Evolutionary conservation across 441 rosid genomes (phyloP).

Genomic region (Pelargonium cotyledonis): DNA sequence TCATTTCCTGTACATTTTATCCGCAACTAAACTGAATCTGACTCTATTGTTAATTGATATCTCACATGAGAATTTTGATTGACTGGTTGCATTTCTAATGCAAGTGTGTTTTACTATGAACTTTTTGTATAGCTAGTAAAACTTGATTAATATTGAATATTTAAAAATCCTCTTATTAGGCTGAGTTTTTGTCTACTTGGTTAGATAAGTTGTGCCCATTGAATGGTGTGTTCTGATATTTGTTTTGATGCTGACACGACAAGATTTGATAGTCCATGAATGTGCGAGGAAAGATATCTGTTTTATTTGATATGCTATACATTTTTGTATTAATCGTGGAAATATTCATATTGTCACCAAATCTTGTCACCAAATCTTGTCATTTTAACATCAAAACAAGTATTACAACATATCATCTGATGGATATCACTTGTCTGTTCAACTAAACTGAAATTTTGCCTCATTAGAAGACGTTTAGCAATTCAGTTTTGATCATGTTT

Average conservation of each 20-base stretch:
- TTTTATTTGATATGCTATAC: too few relatives aligned
- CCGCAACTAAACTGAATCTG: too few relatives aligned
- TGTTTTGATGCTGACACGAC: not conserved
- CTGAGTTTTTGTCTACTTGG: not conserved
- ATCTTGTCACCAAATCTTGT: slow-evolving; percentile 3
- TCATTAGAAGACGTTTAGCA: not conserved
- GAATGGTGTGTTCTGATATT: not conserved
- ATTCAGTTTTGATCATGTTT: not conserved
- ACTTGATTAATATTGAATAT: not conserved
- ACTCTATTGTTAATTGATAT: too few relatives aligned
- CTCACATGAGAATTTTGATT: not conserved
- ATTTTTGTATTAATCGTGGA: too few relatives aligned
- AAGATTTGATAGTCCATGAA: not conserved
- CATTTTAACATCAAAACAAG: not conserved
- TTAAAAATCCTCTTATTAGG: not conserved
- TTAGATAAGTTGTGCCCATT: not conserved
- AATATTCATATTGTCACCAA: not conserved
- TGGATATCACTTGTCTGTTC: not conserved
- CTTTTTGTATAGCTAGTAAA: not conserved
- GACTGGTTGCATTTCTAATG: not conserved
- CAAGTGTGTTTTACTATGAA: not conserved
- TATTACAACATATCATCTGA: not conserved
- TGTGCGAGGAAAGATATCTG: not conserved
- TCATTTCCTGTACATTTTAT: not conserved
- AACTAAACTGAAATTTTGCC: not conserved